phyloP scores from a whole-genome alignment of 495 filamentous ascomycete genomes.

The Usnea hakonensis region DNA sequence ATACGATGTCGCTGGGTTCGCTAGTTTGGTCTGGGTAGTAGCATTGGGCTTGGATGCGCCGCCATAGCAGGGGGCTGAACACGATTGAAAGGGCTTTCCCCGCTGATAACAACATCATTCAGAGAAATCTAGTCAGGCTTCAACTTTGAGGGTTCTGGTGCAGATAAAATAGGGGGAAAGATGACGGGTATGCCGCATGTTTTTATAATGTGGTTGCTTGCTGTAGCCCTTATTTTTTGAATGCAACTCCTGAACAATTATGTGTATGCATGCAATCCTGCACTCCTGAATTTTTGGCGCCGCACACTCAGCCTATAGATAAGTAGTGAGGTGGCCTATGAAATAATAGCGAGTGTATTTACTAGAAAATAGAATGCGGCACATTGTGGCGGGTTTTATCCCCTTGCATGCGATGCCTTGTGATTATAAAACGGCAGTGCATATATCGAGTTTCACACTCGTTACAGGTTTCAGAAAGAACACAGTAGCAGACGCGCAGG shows the following conservation, averaged over 20 bases:
- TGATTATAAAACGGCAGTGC: no score
- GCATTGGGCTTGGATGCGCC: not conserved
- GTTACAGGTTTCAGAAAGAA: no score
- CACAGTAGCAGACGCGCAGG: no score
- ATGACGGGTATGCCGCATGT: not conserved
- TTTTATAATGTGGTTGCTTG: not conserved
- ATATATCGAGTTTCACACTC: no score
- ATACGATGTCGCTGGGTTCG: not conserved
- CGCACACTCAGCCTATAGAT: not conserved
- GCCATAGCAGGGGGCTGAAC: not conserved
- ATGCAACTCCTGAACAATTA: not conserved
- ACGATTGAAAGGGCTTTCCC: not conserved
- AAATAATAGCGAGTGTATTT: not conserved
- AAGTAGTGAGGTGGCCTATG: not conserved
- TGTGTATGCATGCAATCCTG: not conserved
- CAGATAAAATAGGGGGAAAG: not conserved
- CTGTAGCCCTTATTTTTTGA: not conserved
- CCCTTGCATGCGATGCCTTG: no score
- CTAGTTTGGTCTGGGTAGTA: not conserved
- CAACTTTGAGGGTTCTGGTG: not conserved
- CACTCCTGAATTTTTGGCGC: not conserved
- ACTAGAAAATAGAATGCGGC: not conserved
- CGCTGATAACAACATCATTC: not conserved
- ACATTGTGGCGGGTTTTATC: not conserved
- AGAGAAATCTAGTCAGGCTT: not conserved